Evolutionary conservation across 352 stramenopile genomes (phyloP).

Genomic region (Phytophthora capsici): DNA sequence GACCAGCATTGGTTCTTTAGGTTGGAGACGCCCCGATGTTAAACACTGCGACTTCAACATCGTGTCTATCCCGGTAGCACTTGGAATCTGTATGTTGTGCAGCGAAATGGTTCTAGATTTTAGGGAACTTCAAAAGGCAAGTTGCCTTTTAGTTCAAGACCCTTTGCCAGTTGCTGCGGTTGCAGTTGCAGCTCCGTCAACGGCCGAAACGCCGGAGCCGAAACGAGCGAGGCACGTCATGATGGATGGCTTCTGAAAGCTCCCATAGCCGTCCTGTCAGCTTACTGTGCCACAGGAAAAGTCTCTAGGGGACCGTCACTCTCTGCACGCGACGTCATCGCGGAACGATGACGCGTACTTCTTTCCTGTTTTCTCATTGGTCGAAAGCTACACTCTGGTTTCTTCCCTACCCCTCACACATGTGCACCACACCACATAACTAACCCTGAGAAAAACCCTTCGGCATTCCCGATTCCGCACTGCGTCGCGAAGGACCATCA

Average conservation of each 20-base stretch:
- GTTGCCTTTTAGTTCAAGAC: too few relatives aligned
- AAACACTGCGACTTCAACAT: too few relatives aligned
- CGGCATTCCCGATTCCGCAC: slow-evolving; percentile 30
- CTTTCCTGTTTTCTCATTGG: slow-evolving; percentile 13
- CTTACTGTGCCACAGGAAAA: slow-evolving; percentile 15
- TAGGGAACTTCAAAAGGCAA: background rate
- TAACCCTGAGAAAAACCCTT: slow-evolving; percentile 9
- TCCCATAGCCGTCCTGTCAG: background rate
- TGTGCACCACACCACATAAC: slow-evolving; percentile 17
- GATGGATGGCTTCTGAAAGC: slow-evolving; percentile 4
- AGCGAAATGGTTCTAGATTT: slow-evolving; percentile 39
- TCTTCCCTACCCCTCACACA: slow-evolving; percentile 11
- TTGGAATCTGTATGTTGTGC: slow-evolving; percentile 20
- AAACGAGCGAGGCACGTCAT: background rate
- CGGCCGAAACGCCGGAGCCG: slow-evolving; percentile 1
- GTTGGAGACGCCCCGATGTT: too few relatives aligned
- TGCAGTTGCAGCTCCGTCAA: background rate
- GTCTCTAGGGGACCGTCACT: slow-evolving; percentile 4
- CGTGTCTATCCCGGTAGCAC: background rate
- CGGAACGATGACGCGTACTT: background rate
- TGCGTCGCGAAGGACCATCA: slow-evolving; percentile 18
- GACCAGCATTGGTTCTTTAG: too few relatives aligned
- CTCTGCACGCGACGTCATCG: slow-evolving; percentile 14
- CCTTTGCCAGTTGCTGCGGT: background rate
- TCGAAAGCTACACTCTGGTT: slow-evolving; percentile 2